Evolutionary conservation across 208 protist genomes (phyloP).

Genomic region (Trypanosoma vivax): DNA sequence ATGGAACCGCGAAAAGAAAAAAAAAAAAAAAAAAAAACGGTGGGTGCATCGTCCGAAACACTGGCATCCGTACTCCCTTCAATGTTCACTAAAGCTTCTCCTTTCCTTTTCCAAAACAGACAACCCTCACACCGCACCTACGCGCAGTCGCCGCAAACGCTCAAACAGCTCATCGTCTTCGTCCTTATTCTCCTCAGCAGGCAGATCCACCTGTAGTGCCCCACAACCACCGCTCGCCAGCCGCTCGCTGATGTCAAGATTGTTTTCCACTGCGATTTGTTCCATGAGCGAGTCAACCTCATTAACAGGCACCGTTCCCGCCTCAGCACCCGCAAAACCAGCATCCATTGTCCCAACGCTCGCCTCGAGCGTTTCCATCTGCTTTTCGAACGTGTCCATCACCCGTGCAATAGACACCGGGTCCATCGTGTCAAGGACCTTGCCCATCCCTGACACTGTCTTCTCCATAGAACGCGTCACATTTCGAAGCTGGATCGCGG

Average conservation of each 20-base stretch:
- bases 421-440: constrained; percentile 90
- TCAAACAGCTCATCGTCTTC: constrained; percentile 61
- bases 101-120: neutral
- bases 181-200: constrained; percentile 21
- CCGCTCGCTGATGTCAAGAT: constrained; percentile 81
- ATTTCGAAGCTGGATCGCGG: constrained; percentile 87
- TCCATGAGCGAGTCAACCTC: constrained; percentile 90
- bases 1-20: constrained; percentile 5
- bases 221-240: constrained; percentile 25
- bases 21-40: constrained; percentile 4
- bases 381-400: constrained; percentile 97
- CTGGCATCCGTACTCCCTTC: neutral
- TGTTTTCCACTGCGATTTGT: constrained; percentile 94
- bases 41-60: neutral
- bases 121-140: constrained; percentile 19
- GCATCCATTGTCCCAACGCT: constrained; percentile 90
- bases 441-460: constrained; percentile 94
- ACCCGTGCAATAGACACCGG: constrained; percentile 83
- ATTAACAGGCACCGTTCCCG: constrained; percentile 79
- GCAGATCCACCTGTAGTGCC: constrained; percentile 17
- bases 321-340: constrained; percentile 86
- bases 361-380: constrained; percentile 94
- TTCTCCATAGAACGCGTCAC: constrained; percentile 92
- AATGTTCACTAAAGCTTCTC: neutral
- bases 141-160: constrained; percentile 52